These are phyloP conservation scores for Lodderomyces metapsilosis DNA, from an alignment of 1,139 yeast genomes.

Conservation along the genomic window DNA sequence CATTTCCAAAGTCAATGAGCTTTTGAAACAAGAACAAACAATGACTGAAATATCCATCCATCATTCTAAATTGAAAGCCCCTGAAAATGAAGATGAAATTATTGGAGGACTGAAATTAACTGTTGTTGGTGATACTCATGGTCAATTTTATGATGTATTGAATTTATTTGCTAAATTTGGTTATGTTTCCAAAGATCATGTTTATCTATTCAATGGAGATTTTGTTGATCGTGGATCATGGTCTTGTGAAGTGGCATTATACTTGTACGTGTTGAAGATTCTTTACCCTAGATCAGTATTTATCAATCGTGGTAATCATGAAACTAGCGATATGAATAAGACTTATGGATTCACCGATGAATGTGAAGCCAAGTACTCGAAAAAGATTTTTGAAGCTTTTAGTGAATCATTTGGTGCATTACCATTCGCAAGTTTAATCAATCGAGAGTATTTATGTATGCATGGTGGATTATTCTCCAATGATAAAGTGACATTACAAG, in stretches of 20 bases:
- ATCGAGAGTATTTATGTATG: slow-evolving; percentile 76
- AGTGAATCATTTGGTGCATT: slow-evolving; percentile 82
- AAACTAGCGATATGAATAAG: slow-evolving; percentile 94
- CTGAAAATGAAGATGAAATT: slow-evolving; percentile 18
- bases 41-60: slow-evolving; percentile 68
- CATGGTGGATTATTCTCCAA: slow-evolving; percentile 94
- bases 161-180: slow-evolving; percentile 79
- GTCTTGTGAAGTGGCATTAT: slow-evolving; percentile 94
- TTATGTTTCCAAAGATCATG: slow-evolving; percentile 60
- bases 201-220: slow-evolving; percentile 91
- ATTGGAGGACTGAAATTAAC: slow-evolving; percentile 52
- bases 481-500: slow-evolving; percentile 68
- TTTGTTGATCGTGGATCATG: slow-evolving; percentile 98
- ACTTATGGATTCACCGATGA: slow-evolving; percentile 97
- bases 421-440: slow-evolving; percentile 84
- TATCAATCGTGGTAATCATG: slow-evolving; percentile 94
- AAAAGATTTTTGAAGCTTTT: slow-evolving; percentile 79
- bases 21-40: slow-evolving; percentile 66
- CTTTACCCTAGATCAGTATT: slow-evolving; percentile 71
- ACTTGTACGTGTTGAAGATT: slow-evolving; percentile 75
- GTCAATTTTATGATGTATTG: slow-evolving; percentile 88
- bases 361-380: slow-evolving; percentile 85
- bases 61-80: slow-evolving; percentile 21
- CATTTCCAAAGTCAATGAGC: slow-evolving; percentile 65
- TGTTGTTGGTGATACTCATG: slow-evolving; percentile 97